Percentiles rank a stretch among this genome's conserved stretches.
Evolutionary conservation across 163 green algal genomes (phyloP).

Genomic region (Chloroidium sp.): DNA sequence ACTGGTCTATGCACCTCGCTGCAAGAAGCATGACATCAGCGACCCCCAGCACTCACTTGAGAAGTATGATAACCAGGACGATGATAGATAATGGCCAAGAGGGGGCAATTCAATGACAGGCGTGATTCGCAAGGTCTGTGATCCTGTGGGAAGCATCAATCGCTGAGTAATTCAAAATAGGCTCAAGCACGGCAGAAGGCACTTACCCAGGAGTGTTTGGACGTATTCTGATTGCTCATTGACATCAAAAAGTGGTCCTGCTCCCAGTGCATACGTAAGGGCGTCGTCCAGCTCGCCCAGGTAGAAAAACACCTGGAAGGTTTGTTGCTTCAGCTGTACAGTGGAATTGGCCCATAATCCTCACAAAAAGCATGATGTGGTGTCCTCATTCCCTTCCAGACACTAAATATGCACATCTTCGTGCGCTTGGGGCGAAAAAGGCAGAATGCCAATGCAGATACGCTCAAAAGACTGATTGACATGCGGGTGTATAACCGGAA

Average conservation of each 20-base stretch:
- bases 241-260: slow-evolving; percentile 86
- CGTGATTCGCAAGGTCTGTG: too few species aligned
- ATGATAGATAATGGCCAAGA: too few species aligned
- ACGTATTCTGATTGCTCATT: slow-evolving; percentile 85
- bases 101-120: too few species aligned
- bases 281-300: slow-evolving; percentile 92
- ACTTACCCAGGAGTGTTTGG: slow-evolving; percentile 85
- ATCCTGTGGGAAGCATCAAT: neutral
- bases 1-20: slow-evolving; percentile 93
- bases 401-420: too few species aligned
- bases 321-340: neutral
- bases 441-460: too few species aligned
- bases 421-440: too few species aligned
- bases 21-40: slow-evolving; percentile 3
- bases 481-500: too few species aligned
- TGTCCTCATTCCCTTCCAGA: too few species aligned
- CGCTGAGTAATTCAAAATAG: neutral
- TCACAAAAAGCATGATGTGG: too few species aligned
- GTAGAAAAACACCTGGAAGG: slow-evolving; percentile 90
- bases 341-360: neutral
- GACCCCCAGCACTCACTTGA: too few species aligned
- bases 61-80: too few species aligned
- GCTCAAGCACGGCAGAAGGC: neutral
- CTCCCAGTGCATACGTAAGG: slow-evolving; percentile 90
- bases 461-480: too few species aligned